Conservation (phyloP, 78 protist species). For the Protostelium mycophagum region DNA sequence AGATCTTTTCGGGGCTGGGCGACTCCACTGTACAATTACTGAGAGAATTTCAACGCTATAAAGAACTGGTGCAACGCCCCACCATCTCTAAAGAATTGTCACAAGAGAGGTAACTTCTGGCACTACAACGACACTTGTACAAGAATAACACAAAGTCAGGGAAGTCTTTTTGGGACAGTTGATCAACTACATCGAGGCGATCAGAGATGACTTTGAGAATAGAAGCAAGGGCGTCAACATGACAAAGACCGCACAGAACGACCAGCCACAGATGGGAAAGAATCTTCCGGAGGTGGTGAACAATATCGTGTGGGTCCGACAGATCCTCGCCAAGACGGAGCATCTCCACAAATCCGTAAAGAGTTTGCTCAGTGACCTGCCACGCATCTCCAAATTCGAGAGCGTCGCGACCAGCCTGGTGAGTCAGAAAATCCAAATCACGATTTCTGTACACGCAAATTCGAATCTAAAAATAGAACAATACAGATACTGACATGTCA, state of each 20-base stretch:
- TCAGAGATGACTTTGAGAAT: slow-evolving; percentile 7
- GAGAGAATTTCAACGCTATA: slow-evolving; percentile 9
- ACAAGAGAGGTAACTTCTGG: no score
- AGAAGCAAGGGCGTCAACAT: background rate
- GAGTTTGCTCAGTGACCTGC: background rate
- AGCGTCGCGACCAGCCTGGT: background rate
- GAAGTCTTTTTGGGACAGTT: slow-evolving; percentile 25
- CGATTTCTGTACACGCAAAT: background rate
- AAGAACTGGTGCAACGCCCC: slow-evolving; percentile 19
- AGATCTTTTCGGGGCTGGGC: background rate
- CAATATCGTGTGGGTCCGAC: slow-evolving; percentile 6
- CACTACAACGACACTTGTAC: no score
- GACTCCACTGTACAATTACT: slow-evolving; percentile 9
- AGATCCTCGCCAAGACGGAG: slow-evolving; percentile 1
- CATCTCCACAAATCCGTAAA: background rate
- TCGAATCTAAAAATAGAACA: no score
- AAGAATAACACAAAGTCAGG: no score
- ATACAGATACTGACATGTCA: no score
- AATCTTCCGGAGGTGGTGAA: slow-evolving; percentile 14
- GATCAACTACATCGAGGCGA: background rate
- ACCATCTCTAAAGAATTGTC: slow-evolving; percentile 13
- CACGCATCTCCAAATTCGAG: background rate
- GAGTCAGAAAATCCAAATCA: background rate
- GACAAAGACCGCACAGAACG: background rate
- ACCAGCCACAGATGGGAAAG: background rate